Base-by-base conservation (phyloP, 306 rosid species). In the Fagus crenata region DNA sequence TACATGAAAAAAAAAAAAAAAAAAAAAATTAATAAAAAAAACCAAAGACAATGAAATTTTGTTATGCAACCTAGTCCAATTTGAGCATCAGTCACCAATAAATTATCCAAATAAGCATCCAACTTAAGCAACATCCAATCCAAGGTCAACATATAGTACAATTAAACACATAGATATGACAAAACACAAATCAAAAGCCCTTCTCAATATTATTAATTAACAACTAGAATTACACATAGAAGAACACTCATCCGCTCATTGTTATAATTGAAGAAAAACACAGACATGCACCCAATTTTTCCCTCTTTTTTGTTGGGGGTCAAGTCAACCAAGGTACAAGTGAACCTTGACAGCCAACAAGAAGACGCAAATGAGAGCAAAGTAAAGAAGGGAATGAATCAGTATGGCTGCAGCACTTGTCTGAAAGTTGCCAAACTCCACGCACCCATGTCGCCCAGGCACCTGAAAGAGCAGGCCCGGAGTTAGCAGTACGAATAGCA, bases 381-480 rank as follows among this genome's bases (percentile, higher is more conserved):
- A 94, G 81, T 90, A 94, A 79, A 94, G 93, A 6, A 94, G 88
- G 4, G 97, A 85, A 39, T 94, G 98, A 60, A 94, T 76, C 40
- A 94, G 75, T 0, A 94, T 90, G 71, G 96, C 79, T 1, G 95
- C 96, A 31, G 86, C 97, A 63, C 98, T 90, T 0, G 98, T 94
- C 36, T 90, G 90, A 54, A 94, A 94, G 78, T 85, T 85, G 1
- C 95, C 97, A 71, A 94, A 94, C 78, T 94, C 98, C 6, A 94
- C 79, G 37, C 85, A 94, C 15, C 95, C 78, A 12, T 89, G 86
- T 13, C 86, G 77, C 0, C 95, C 98, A 0, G 97, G 98, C 6
- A 92, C 78, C 81, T 90, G 97, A 72, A 94, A 94, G 3, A 94
- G 82, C 22, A 94, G 80, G 0, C 97, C 97, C 0, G 96, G 98